Conservation (phyloP, 768 basidiomycete species). For the Floccularia luteovirens region DNA sequence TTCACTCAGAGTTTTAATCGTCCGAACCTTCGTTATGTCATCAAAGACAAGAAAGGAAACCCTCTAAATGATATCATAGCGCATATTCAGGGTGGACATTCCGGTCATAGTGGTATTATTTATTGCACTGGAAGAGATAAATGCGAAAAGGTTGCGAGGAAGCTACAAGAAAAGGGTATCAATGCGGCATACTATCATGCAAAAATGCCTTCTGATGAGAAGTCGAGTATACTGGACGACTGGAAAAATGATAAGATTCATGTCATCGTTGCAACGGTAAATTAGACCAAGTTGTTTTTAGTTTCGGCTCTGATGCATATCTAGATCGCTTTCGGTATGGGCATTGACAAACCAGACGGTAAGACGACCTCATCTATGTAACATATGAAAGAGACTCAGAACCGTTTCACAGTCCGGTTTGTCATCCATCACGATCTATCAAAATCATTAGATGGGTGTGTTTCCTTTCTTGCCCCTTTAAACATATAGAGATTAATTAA, state of each 20-base stretch:
- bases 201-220: conserved; percentile 55
- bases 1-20: conserved; percentile 90
- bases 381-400: conserved; percentile 1
- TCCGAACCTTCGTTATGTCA: conserved; percentile 80
- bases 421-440: conserved; percentile 88
- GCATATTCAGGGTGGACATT: conserved; percentile 57
- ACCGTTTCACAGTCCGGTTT: conserved; percentile 58
- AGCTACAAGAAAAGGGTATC: conserved; percentile 53
- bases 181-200: conserved; percentile 84
- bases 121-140: conserved; percentile 68
- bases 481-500: neutral
- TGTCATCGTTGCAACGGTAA: conserved; percentile 91
- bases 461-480: conserved; percentile 1
- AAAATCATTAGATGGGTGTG: conserved; percentile 76
- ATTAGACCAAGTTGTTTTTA: conserved; percentile 12
- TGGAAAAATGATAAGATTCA: conserved; percentile 71
- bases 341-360: conserved; percentile 85
- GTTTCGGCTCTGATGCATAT: conserved; percentile 4
- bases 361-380: conserved; percentile 7
- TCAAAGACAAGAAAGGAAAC: conserved; percentile 30
- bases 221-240: conserved; percentile 49
- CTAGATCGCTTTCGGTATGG: conserved; percentile 97
- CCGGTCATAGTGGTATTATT: conserved; percentile 68
- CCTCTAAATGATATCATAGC: conserved; percentile 54
- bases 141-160: conserved; percentile 76